A percentile compares a stretch with the other conserved stretches of the same genome.
Evolutionary conservation across 805 yeast genomes (phyloP).

Genomic region (Yarrowia keelungensis): DNA sequence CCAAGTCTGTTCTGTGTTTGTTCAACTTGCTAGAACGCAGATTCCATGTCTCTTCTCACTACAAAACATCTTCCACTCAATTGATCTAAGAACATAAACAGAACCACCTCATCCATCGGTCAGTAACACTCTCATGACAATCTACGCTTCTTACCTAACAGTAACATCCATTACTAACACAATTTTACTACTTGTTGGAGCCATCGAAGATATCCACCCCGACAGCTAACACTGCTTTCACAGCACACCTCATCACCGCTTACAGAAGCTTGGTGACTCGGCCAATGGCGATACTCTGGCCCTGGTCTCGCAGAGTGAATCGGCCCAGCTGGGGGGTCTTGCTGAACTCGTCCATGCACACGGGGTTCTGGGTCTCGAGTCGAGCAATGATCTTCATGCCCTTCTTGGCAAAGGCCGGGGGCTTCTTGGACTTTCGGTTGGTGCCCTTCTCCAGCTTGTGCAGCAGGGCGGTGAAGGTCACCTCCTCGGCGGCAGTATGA

Average conservation of each 20-base stretch:
- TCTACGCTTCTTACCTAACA: background rate
- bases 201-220: too few relatives aligned
- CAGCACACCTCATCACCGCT: too few relatives aligned
- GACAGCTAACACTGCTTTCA: too few relatives aligned
- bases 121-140: too few relatives aligned
- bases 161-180: conserved; percentile 11
- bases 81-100: too few relatives aligned
- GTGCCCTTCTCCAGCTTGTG: conserved; percentile 97
- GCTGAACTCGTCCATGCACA: conserved; percentile 90
- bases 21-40: too few relatives aligned
- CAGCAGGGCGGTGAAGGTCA: conserved; percentile 75
- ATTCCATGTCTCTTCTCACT: too few relatives aligned
- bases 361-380: conserved; percentile 82
- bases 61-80: too few relatives aligned
- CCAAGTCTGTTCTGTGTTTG: too few relatives aligned
- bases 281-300: conserved; percentile 97
- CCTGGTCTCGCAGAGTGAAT: conserved; percentile 98
- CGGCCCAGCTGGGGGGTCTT: conserved; percentile 97
- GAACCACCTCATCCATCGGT: too few relatives aligned
- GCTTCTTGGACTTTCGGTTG: conserved; percentile 92
- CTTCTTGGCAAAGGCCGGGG: conserved; percentile 98
- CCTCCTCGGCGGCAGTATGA: conserved; percentile 98
- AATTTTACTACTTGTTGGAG: background rate
- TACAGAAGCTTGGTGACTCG: conserved; percentile 79
- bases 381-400: conserved; percentile 98